Base-by-base conservation (phyloP, 2,329 filamentous ascomycete species). In the Pseudopithomyces chartarum region DNA sequence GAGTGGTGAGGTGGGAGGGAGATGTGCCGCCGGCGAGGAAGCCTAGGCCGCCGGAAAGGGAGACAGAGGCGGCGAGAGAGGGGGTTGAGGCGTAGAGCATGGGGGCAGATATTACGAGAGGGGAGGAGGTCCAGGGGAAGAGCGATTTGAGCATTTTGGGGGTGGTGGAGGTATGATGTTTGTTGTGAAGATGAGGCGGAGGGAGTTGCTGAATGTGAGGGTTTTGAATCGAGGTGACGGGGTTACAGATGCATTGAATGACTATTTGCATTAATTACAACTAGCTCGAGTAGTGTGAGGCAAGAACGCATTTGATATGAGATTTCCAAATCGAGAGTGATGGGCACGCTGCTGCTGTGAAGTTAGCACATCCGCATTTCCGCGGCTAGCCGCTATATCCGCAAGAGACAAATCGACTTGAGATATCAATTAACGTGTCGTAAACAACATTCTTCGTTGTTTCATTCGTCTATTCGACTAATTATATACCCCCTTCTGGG, bases 11-110 rank as follows among this genome's bases (percentile, higher is more conserved):
- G 20, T 60, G 70, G 7, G 69, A 69, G 19, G 64, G 69, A 59
- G 77, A 73, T 49, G 59, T 73, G 53, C 76, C 76, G 12, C 69
- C 73, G 33, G 72, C 77, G n/a, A 79, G 62, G 61, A 79, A 79
- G 20, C 77, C 77, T 0, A 79, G 54, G 6, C 58, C 59, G 39
- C 80, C 79, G 22, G 82, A 80, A 56, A 70, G 71, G 2, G 83
- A 85, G n/a, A 90, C 82, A 33, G 84, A 81, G 19, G 85, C 73
- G 8, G 87, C 85, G 1, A 91, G 80, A 1, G 62, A 79, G 62
- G 67, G 81, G 69, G 66, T 81, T 67, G 80, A 77, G 54, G 90
- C 83, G 39, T 85, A 79, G 52, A 86, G 82, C 88, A 91, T 90
- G 0, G 89, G 89, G 1, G 86, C 88, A 32, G 79, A 78, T 47